A percentile compares a stretch with the other conserved stretches of the same genome.
phyloP scores from a whole-genome alignment of 306 rosid genomes.

The Ormosia semicastrata region DNA sequence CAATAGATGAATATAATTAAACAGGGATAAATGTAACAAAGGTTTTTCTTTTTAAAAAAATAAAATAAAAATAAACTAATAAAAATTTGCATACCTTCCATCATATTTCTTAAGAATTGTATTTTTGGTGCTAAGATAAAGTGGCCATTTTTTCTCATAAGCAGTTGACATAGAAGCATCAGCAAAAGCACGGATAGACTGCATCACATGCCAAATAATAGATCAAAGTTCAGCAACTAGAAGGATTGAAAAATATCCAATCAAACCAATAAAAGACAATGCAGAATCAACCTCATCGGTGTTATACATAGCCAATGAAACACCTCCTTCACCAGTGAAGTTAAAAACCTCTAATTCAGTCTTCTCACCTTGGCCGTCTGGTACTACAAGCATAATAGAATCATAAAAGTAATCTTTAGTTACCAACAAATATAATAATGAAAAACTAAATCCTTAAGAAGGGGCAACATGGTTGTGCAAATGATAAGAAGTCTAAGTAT shows the following conservation, averaged over 20 bases:
- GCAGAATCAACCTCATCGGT: conserved; percentile 83
- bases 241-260: conserved; percentile 17
- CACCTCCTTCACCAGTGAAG: conserved; percentile 93
- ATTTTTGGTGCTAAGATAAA: conserved; percentile 96
- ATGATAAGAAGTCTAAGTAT: neutral
- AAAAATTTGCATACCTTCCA: conserved; percentile 70
- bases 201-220: conserved; percentile 30
- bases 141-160: conserved; percentile 93
- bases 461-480: neutral
- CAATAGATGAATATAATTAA: conserved; percentile 24
- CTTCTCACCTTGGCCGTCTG: conserved; percentile 76
- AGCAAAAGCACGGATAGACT: conserved; percentile 93
- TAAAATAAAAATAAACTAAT: conserved; percentile 19
- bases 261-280: conserved; percentile 12
- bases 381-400: conserved; percentile 49
- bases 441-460: neutral
- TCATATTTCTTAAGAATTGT: conserved; percentile 98
- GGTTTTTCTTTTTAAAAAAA: neutral
- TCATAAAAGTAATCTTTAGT: conserved; percentile 5
- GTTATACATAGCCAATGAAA: conserved; percentile 88
- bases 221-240: conserved; percentile 12
- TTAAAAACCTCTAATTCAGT: conserved; percentile 80
- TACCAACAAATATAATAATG: neutral
- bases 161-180: conserved; percentile 92
- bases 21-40: neutral